Base-by-base conservation (phyloP, 768 basidiomycete genomes). In the Macrolepiota dolichaula region DNA sequence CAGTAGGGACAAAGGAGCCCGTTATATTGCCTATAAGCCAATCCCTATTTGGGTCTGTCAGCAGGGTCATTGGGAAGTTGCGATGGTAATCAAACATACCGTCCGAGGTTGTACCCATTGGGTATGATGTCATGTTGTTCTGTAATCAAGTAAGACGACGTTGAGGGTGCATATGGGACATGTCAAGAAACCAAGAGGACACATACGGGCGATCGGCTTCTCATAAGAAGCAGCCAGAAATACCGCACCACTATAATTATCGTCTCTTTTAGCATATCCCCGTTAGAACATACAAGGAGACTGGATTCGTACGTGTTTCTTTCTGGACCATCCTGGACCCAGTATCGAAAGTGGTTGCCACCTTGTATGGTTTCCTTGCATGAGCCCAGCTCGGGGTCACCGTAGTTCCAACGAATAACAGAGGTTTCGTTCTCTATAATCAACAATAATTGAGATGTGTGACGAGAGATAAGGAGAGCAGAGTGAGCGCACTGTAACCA, bases 311-410 rank as follows among this genome's bases (percentile, higher is more conserved):
- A 85, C 87, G 81, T 89, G 66, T 92, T 78, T 5, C 77, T 86
- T 2, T 71, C 29, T 12, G 74, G 63, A 0, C 92, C 93, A 61
- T 91, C 81, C 74, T 96, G 94, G 4, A 79, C 72, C 94, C 93
- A 96, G 71, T 94, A 96, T 42, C 94, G 84, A 69, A 94, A 85
- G 69, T 97, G 94, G 68, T 91, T 83, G 5, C 95, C 95, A 1
- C 94, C 94, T 65, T 91, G 69, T 44, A 96, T 81, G 1, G 92
- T 91, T 73, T 97, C 94, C 65, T 82, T 76, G 73, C 95, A 96
- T 1, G 94, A 84, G 0, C 95, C 95, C n/a, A 95, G 72, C 55
- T 85, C 76, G 0, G 86, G 83, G 66, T 96, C 86, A 7, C 85
- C 86, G 70, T 92, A 98, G 69, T 94, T 83, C 83, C 85, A 94